Conservation (phyloP, 768 basidiomycete species). For the Aureoboletus auriporus region DNA sequence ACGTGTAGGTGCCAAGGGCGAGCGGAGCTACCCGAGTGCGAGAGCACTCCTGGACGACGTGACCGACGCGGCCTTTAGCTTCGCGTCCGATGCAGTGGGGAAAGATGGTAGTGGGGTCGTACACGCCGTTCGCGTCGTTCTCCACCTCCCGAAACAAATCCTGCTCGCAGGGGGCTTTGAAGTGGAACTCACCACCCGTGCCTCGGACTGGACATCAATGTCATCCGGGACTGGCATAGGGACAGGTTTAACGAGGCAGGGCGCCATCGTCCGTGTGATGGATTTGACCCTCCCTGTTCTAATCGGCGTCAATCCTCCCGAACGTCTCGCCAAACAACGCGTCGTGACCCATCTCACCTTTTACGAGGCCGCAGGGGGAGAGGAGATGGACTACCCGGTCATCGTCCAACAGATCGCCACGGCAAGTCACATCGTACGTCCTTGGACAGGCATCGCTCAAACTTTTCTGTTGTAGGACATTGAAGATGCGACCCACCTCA, state of each 20-base stretch:
- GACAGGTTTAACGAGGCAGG: not conserved
- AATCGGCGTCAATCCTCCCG: conserved; percentile 70
- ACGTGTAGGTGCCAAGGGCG: conserved; percentile 19
- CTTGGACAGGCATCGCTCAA: no score
- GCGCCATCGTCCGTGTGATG: conserved; percentile 37
- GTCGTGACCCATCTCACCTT: conserved; percentile 54
- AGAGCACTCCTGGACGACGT: conserved; percentile 35
- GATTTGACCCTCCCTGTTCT: conserved; percentile 50
- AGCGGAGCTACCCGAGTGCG: conserved; percentile 24
- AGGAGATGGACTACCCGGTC: conserved; percentile 33
- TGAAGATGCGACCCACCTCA: conserved; percentile 13
- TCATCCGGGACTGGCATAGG: not conserved
- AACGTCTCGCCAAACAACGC: conserved; percentile 60
- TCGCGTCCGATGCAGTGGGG: conserved; percentile 34
- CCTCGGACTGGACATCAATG: not conserved
- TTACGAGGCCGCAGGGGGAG: conserved; percentile 23
- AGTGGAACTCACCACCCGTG: conserved; percentile 34
- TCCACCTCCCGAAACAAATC: conserved; percentile 46
- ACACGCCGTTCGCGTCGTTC: conserved; percentile 37
- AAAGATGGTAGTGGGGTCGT: not conserved
- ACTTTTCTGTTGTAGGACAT: conserved; percentile 3
- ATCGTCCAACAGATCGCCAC: conserved; percentile 32
- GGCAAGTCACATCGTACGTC: conserved; percentile 8
- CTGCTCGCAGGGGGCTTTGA: conserved; percentile 44
- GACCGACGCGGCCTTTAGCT: conserved; percentile 32